phyloP scores from a whole-genome alignment of 2,329 filamentous ascomycete genomes.

The Beauveria caledonica region DNA sequence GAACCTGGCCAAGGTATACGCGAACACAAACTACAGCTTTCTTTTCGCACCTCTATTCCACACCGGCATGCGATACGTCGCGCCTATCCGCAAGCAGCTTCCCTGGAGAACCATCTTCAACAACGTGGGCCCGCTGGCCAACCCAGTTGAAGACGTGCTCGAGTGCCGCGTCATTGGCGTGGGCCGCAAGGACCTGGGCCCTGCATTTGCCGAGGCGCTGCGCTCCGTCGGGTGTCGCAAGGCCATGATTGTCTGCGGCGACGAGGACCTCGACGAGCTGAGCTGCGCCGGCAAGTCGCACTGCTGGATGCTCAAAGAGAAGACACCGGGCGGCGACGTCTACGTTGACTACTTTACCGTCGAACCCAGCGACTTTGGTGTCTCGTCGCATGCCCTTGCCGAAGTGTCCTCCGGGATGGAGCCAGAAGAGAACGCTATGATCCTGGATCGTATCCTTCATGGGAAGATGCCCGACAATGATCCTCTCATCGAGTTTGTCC shows the following conservation, averaged over 20 bases:
- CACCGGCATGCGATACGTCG: conserved; percentile 85
- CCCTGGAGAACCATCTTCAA: conserved; percentile 98
- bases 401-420: conserved; percentile 79
- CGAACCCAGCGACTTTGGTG: conserved; percentile 77
- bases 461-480: conserved; percentile 67
- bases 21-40: conserved; percentile 82
- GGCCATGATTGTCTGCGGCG: conserved; percentile 84
- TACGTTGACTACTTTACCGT: conserved; percentile 70
- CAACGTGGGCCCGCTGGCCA: conserved; percentile 83
- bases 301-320: conserved; percentile 71
- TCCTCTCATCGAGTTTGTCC: conserved; percentile 84
- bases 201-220: conserved; percentile 81
- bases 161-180: conserved; percentile 94
- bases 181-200: conserved; percentile 76
- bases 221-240: conserved; percentile 68
- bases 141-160: conserved; percentile 74
- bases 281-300: conserved; percentile 82
- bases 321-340: conserved; percentile 32
- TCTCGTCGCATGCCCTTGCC: conserved; percentile 63
- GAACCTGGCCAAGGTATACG: conserved; percentile 66
- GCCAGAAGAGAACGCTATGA: conserved; percentile 78
- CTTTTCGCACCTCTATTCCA: conserved; percentile 95
- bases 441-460: conserved; percentile 67
- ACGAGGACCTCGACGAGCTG: conserved; percentile 91
- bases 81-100: conserved; percentile 75